These are phyloP conservation scores for Verticillium tricorpus DNA, from an alignment of 2,329 filamentous ascomycete species.

Conservation along the genomic window DNA sequence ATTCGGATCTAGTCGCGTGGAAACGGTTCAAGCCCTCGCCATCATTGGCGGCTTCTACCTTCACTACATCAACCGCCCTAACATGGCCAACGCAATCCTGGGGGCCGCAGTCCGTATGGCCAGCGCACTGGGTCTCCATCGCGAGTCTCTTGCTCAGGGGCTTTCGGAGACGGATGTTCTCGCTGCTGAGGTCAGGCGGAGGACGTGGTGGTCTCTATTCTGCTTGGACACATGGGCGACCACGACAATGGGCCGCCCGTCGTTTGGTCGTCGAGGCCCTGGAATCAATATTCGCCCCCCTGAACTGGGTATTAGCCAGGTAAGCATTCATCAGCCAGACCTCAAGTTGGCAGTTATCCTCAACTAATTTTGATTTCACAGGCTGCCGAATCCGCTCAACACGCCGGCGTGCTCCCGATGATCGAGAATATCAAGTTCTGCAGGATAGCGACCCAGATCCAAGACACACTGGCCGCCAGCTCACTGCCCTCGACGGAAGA, in stretches of 20 bases:
- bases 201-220: conserved; percentile 73
- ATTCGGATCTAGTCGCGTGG: conserved; percentile 6
- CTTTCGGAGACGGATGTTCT: conserved; percentile 37
- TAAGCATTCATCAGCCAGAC: conserved; percentile 5
- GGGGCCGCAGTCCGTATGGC: conserved; percentile 35
- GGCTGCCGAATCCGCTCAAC: conserved; percentile 47
- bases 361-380: conserved; percentile 4
- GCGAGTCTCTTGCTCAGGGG: conserved; percentile 33
- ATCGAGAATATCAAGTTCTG: conserved; percentile 77
- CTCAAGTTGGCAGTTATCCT: not conserved
- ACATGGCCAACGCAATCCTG: conserved; percentile 35
- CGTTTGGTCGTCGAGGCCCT: conserved; percentile 61
- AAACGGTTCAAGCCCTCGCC: conserved; percentile 5
- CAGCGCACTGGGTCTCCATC: conserved; percentile 33
- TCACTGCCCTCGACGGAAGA: conserved; percentile 63
- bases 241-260: conserved; percentile 66
- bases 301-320: conserved; percentile 43
- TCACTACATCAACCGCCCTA: conserved; percentile 33
- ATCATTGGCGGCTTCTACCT: conserved; percentile 27
- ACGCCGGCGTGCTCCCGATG: conserved; percentile 64
- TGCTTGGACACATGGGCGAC: conserved; percentile 71
- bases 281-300: conserved; percentile 63
- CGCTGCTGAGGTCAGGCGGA: conserved; percentile 56
- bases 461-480: conserved; percentile 67
- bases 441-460: conserved; percentile 74